Evolutionary conservation across 1,284 basidiomycete species (phyloP).

Genomic region (Austroboletus rostrupii): DNA sequence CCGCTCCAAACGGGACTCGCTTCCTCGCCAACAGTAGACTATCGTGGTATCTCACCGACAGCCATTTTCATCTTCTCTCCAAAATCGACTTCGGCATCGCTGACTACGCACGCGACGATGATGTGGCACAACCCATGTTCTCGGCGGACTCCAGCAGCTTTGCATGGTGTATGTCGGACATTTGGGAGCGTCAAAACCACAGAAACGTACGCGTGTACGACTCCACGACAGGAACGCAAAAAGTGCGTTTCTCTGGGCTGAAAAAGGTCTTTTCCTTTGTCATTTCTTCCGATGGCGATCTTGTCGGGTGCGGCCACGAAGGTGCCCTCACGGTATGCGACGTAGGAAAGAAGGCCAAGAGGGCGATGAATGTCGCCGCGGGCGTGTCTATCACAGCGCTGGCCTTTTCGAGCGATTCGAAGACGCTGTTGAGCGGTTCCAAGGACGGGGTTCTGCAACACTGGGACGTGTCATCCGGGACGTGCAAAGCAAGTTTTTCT

Average conservation of each 20-base stretch:
- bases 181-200: constrained; percentile 5
- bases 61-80: background rate
- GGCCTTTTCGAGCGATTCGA: constrained; percentile 8
- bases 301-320: constrained; percentile 14
- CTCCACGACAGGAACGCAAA: constrained; percentile 9
- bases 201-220: constrained; percentile 13
- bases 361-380: background rate
- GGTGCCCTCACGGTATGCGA: constrained; percentile 12
- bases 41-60: constrained; percentile 10
- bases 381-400: constrained; percentile 6
- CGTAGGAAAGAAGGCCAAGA: constrained; percentile 5
- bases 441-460: constrained; percentile 2
- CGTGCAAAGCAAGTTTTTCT: constrained; percentile 4
- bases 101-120: background rate
- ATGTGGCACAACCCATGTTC: constrained; percentile 7
- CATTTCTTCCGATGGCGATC: constrained; percentile 3
- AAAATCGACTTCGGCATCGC: constrained; percentile 15
- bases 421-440: constrained; percentile 9
- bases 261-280: constrained; percentile 10
- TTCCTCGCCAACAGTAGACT: constrained; percentile 6
- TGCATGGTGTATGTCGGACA: constrained; percentile 12
- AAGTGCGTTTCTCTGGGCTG: constrained; percentile 6
- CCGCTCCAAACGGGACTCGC: constrained; percentile 12
- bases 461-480: constrained; percentile 8
- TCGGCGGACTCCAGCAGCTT: constrained; percentile 11